phyloP scores from a whole-genome alignment of 2,329 filamentous ascomycete genomes.

The Dryadomyces sulphureus region DNA sequence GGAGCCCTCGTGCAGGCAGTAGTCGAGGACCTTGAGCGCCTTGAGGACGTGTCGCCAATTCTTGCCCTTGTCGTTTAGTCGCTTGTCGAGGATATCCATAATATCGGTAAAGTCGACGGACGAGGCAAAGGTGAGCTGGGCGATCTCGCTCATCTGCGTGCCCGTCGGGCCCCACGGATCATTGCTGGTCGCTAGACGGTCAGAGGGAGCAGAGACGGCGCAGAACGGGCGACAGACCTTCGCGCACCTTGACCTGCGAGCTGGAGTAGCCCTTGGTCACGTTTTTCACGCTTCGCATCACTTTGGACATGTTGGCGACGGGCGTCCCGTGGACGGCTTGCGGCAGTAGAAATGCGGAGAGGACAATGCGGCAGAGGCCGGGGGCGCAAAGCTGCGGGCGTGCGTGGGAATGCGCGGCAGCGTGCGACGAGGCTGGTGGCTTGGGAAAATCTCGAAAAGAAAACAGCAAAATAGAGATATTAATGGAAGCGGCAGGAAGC shows the following conservation, averaged over 20 bases:
- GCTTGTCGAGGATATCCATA: slow-evolving; percentile 99
- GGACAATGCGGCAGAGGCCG: no score
- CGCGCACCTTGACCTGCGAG: slow-evolving; percentile 94
- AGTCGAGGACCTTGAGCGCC: slow-evolving; percentile 93
- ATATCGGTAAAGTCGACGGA: slow-evolving; percentile 98
- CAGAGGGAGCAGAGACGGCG: not conserved
- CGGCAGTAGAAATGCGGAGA: no score
- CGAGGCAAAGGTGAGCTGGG: slow-evolving; percentile 96
- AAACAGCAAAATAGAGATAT: not conserved
- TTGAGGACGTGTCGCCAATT: slow-evolving; percentile 99
- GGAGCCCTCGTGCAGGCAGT: slow-evolving; percentile 92
- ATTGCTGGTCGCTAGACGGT: slow-evolving; percentile 76
- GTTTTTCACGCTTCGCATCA: slow-evolving; percentile 96
- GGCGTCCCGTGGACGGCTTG: no score
- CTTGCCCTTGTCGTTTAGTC: slow-evolving; percentile 97
- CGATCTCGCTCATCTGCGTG: slow-evolving; percentile 97
- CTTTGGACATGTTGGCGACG: slow-evolving; percentile 67
- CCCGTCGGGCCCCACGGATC: slow-evolving; percentile 97
- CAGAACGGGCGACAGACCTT: slow-evolving; percentile 47
- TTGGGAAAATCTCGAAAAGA: not conserved
- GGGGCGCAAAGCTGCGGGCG: no score
- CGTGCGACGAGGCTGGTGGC: no score
- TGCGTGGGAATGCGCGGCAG: not conserved
- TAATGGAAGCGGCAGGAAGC: not conserved
- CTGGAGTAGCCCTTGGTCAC: slow-evolving; percentile 97